Evolutionary conservation across 169 alveolate species (phyloP), one percentile per base, ranked within the genome.

Genomic region (Plasmodium cynomolgi): DNA sequence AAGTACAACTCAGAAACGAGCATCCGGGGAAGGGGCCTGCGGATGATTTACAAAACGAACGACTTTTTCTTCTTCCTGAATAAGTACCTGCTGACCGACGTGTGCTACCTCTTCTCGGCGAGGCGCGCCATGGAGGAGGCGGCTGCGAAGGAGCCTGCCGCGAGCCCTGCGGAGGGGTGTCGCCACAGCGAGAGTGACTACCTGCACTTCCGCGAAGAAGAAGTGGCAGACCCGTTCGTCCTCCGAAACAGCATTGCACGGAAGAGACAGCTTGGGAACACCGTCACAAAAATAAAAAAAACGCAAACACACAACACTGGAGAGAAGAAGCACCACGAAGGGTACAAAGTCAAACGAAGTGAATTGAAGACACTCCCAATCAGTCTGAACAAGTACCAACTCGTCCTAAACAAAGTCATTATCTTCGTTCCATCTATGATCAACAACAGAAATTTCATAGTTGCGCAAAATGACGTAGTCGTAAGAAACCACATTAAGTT

Each of bases 21-120:
- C 13, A 77, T 86, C 80, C 31, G 68, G 15, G 84, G 86, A 17
- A 86, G 47, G 39, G 71, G 81, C 13, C 15, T 75, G 1, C 29
- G 41, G 17, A 3, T 86, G 26, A 17, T 86, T n/a, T 86, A 47
- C 71, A 86, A 86, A 41, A 86, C 81, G 23, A 86, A 56, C 31
- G 93, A 86, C 33, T 86, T 86, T 34, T 86, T 86, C 41, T 26
- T 37, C 81, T 86, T 86, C 81, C 29, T 86, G 50, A 86, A 86
- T 41, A 77, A 77, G 47, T 86, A 86, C 68, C 29, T 86, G 7
- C 56, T 86, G 8, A 86, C 39, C 0, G 93, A 86, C 7, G 80
- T 77, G 29, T 62, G 56, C 1, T 75, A 56, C 68, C 29, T 86
- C 58, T 86, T 86, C 68, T 86, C 93, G 29, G 68, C 47, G 31